Percentiles rank a stretch among this genome's conserved stretches.
Evolutionary conservation across 306 rosid genomes (phyloP).

Genomic region (Lupinus albus): DNA sequence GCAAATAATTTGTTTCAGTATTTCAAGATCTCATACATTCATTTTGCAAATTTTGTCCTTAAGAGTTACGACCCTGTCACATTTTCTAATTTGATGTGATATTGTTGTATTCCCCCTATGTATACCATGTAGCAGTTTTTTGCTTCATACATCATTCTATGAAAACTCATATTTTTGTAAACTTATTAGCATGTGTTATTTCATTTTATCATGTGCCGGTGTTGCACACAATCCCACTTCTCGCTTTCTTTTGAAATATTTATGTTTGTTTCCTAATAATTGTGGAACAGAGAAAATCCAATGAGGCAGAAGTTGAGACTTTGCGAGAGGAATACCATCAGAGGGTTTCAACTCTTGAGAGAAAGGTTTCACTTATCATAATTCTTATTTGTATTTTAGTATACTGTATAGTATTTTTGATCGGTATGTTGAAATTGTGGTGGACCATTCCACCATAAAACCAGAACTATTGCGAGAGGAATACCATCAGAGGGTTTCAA

Average conservation of each 20-base stretch:
- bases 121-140: slow-evolving; percentile 26
- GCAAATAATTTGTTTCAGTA: neutral
- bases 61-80: neutral
- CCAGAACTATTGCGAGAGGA: slow-evolving; percentile 4
- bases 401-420: neutral
- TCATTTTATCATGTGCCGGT: slow-evolving; percentile 17
- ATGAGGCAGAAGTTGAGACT: slow-evolving; percentile 89
- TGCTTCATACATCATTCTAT: slow-evolving; percentile 9
- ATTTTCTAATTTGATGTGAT: slow-evolving; percentile 3
- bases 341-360: slow-evolving; percentile 82
- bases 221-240: neutral
- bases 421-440: slow-evolving; percentile 14
- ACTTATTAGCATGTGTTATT: slow-evolving; percentile 18
- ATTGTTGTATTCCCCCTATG: neutral
- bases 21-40: neutral
- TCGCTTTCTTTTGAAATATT: slow-evolving; percentile 31
- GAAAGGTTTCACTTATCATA: slow-evolving; percentile 64
- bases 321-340: slow-evolving; percentile 99
- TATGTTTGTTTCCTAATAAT: slow-evolving; percentile 44
- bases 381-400: slow-evolving; percentile 22
- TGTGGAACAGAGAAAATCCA: slow-evolving; percentile 86
- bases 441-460: slow-evolving; percentile 12
- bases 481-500: no score
- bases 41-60: slow-evolving; percentile 13
- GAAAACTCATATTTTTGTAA: slow-evolving; percentile 23